Evolutionary conservation across 331 rosid species (phyloP), one percentile per base, ranked within the genome.

Genomic region (Arachis monticola): DNA sequence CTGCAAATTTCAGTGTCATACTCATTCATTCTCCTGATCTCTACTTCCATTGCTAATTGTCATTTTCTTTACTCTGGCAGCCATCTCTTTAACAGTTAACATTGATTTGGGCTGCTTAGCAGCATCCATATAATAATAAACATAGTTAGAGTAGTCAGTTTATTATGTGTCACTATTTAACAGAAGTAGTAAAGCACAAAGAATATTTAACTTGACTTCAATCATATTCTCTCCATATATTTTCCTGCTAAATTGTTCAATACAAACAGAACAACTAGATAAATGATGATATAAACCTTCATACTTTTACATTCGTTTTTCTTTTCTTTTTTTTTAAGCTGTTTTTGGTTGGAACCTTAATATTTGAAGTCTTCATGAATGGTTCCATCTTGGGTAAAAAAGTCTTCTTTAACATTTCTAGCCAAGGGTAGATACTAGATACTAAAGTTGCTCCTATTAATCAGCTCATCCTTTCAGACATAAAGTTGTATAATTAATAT

Each of bases 401-500:
- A 47, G 3, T 47, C 59, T 4, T 5, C 2, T 64, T 10, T 22
- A 17, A 75, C 42, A 8, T 64, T 6, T 38, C 47, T 31, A 27
- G 7, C 14, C 31, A 40, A 40, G 35, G 56, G 69, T 35, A 60
- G 45, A 59, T 60, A 51, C 41, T 35, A 59, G 45, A 59, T 60
- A 51, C 42, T 48, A 12, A 31, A 46, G 38, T 63, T 30, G 3
- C 53, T 70, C 8, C 55, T 22, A 46, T 8, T 3, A 8, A 70
- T 77, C 10, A 48, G 52, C 48, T 38, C n/a, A n/a, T 63, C 72
- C 72, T 62, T 44, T 42, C 3, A 46, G 9, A 42, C 27, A 38
- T 13, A 50, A 41, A 47, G 58, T 27, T 60, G 4, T 8, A 8
- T 7, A 38, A 27, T 56, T 14, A 63, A 64, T 44, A 8, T n/a